A percentile compares a stretch with the other conserved stretches of the same genome.
phyloP scores from a whole-genome alignment of 2,329 filamentous ascomycete genomes.

The Neonectria faginata region DNA sequence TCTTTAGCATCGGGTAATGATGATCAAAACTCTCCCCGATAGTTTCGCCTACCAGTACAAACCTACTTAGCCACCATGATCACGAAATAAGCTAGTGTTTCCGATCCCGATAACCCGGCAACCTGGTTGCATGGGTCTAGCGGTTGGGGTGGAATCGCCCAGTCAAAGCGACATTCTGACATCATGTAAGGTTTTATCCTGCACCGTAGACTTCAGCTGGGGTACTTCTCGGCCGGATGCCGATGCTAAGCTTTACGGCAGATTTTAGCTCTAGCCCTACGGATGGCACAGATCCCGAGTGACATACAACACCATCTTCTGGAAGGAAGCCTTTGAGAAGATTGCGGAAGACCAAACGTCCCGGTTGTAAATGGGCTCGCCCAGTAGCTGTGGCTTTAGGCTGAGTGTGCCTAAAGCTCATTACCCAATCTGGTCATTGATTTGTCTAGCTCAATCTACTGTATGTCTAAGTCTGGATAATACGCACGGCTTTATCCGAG shows the following conservation, averaged over 20 bases:
- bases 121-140: not conserved
- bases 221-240: not conserved
- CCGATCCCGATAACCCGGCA: not conserved
- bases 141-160: not conserved
- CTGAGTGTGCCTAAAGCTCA: not conserved
- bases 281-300: not conserved
- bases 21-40: not conserved
- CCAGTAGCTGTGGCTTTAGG: not conserved
- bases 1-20: not conserved
- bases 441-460: not conserved
- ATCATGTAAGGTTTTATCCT: not conserved
- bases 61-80: not conserved
- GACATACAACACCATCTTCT: not conserved
- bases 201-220: not conserved
- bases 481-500: not conserved
- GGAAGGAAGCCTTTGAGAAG: not conserved
- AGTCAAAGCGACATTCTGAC: conserved; percentile 2
- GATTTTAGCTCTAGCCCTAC: not conserved
- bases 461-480: not conserved
- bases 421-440: not conserved
- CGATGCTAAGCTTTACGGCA: not conserved
- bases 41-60: not conserved
- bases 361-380: not conserved
- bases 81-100: not conserved
- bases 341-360: not conserved